phyloP scores from a whole-genome alignment of 2,329 filamentous ascomycete genomes.

The Hypoxylon sp. region DNA sequence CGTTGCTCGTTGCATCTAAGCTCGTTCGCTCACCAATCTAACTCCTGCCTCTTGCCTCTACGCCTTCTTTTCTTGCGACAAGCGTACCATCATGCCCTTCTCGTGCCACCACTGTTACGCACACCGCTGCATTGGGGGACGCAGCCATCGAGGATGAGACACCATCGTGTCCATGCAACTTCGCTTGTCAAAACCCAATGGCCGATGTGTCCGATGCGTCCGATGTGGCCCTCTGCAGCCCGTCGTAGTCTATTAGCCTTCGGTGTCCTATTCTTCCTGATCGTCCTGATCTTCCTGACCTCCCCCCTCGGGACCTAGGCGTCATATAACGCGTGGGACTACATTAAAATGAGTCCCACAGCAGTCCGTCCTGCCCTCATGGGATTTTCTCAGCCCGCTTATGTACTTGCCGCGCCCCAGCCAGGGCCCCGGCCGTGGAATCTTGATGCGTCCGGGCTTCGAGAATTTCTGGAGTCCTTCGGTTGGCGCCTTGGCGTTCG shows the following conservation, averaged over 20 bases:
- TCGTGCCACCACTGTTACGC: conserved; percentile 37
- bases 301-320: conserved; percentile 22
- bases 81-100: conserved; percentile 11
- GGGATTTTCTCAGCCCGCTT: conserved; percentile 26
- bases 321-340: conserved; percentile 38
- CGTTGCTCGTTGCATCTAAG: conserved; percentile 29
- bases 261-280: conserved; percentile 21
- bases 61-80: conserved; percentile 20
- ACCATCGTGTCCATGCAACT: conserved; percentile 47
- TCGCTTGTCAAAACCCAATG: conserved; percentile 51
- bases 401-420: conserved; percentile 38
- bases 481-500: conserved; percentile 44
- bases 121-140: conserved; percentile 37
- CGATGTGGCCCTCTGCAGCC: conserved; percentile 30
- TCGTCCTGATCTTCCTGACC: conserved; percentile 1
- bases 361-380: conserved; percentile 24
- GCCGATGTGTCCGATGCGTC: conserved; percentile 27
- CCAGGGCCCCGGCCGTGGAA: conserved; percentile 23
- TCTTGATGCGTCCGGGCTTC: conserved; percentile 12
- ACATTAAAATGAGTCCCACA: conserved; percentile 41
- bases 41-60: conserved; percentile 7
- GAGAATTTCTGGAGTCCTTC: conserved; percentile 40
- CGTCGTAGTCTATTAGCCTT: conserved; percentile 25
- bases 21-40: conserved; percentile 3
- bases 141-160: conserved; percentile 36